These are phyloP conservation scores for Lophium mytilinum DNA, from an alignment of 495 filamentous ascomycete genomes.

Conservation along the genomic window DNA sequence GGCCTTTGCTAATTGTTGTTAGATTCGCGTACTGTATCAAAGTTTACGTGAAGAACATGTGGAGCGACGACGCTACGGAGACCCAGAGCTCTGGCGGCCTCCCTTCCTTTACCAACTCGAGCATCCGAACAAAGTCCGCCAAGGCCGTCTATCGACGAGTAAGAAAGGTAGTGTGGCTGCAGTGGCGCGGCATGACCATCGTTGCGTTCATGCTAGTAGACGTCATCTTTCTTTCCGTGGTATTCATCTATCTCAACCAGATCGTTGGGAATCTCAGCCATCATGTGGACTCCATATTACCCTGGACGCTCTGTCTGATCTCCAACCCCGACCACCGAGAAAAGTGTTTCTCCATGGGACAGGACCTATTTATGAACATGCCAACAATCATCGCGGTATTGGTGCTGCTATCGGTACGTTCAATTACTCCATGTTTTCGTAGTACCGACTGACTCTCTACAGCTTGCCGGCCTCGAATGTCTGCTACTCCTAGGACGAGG, in stretches of 20 bases:
- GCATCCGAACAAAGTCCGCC: conserved; percentile 74
- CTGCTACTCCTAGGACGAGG: conserved; percentile 70
- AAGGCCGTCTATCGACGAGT: conserved; percentile 82
- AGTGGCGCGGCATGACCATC: conserved; percentile 86
- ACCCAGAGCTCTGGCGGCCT: conserved; percentile 62
- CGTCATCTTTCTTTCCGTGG: conserved; percentile 82
- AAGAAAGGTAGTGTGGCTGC: conserved; percentile 75
- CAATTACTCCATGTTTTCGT: background rate
- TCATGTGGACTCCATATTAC: conserved; percentile 45
- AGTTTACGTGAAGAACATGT: conserved; percentile 76
- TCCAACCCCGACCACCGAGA: conserved; percentile 52
- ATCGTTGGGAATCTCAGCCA: conserved; percentile 48
- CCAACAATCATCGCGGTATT: conserved; percentile 74
- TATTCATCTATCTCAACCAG: conserved; percentile 80
- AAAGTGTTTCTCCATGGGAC: conserved; percentile 52
- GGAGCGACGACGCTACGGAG: conserved; percentile 51
- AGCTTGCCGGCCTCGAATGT: conserved; percentile 80
- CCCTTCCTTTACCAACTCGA: conserved; percentile 64
- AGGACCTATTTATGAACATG: conserved; percentile 56
- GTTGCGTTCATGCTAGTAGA: conserved; percentile 81
- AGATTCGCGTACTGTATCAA: conserved; percentile 93
- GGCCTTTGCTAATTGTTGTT: conserved; percentile 33
- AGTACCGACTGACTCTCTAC: conserved; percentile 12
- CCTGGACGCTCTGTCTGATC: conserved; percentile 69
- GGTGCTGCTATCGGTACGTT: conserved; percentile 66